Percentiles rank a stretch among this genome's conserved stretches.
Evolutionary conservation across 441 rosid genomes (phyloP).

Genomic region (Jatropha multifida): DNA sequence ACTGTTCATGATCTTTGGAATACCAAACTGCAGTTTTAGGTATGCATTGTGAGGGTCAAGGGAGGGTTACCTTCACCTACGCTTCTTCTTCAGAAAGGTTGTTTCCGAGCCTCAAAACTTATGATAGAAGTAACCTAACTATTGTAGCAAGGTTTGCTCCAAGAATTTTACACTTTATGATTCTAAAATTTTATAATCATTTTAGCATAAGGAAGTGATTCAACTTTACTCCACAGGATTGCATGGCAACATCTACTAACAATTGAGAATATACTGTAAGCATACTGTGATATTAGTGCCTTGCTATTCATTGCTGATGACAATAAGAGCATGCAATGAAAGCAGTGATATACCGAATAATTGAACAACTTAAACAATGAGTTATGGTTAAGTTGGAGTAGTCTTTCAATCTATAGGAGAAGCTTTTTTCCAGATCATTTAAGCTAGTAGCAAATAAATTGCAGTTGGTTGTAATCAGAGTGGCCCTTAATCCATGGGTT

Average conservation of each 20-base stretch:
- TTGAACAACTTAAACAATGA: constrained; percentile 8
- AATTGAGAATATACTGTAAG: not conserved
- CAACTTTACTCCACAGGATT: not conserved
- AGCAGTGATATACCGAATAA: not conserved
- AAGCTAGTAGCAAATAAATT: not conserved
- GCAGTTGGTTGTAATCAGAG: not conserved
- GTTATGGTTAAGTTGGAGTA: not conserved
- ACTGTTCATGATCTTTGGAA: not conserved
- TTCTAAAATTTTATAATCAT: not conserved
- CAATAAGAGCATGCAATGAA: not conserved
- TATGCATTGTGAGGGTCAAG: not conserved
- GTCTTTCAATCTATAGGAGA: not conserved
- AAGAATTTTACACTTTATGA: not conserved
- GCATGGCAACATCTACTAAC: not conserved
- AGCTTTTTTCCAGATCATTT: not conserved
- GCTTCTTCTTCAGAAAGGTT: not conserved
- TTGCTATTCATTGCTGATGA: not conserved
- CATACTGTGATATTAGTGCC: not conserved
- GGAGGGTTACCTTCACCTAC: not conserved
- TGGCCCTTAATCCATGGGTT: not conserved
- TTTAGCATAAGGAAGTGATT: not conserved
- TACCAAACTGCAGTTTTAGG: not conserved
- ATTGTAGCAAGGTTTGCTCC: not conserved
- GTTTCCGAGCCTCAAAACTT: not conserved
- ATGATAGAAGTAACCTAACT: not conserved